Evolutionary conservation across 129 eudicot genomes (phyloP), one percentile per base, ranked within the genome.

Genomic region (Tagetes patula): DNA sequence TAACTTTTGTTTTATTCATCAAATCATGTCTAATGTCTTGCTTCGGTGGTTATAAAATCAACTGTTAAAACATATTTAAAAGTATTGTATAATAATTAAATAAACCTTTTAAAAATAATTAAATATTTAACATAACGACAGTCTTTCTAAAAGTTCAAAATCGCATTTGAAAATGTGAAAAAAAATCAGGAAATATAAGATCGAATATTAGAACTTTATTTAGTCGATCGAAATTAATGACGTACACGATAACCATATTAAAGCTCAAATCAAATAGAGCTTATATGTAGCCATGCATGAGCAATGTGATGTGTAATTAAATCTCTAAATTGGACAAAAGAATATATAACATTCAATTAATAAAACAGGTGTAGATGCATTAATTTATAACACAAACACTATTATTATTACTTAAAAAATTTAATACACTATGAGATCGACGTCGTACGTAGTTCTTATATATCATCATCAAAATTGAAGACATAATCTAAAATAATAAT

Each of bases 401-500:
- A 8, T 32, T 58, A 58, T 58, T 33, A 32, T 58, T 58, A 58
- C 3, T 5, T 2, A 14, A 58, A 32, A 58, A 58, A 8, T 32
- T 3, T 33, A 32, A 58, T 58, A 58, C 40, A 58, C 64, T 31
- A 58, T 30, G 39, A 30, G n/a, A 20, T 20, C 27, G 27, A 20
- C 27, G 27, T 20, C 27, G 27, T 20, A 20, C 32, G 64, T 64
- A 9, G 10, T 61, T 36, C 36, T 12, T 36, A 61, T 36, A 1
- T 6, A 20, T 20, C 27, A 20, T 62, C 31, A 62, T 62, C 31
- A 63, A n/a, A 37, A 63, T 38, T 61, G 70, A 74, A 69, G 55
- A 79, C 79, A 67, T 20, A 20, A 20, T 67, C 70, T 73, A 55
- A 20, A 27, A 12, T 3, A 70, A 78, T 20, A 59, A 36, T 42